phyloP scores from a whole-genome alignment of 2,329 filamentous ascomycete species.

The Botryotinia narcissicola region DNA sequence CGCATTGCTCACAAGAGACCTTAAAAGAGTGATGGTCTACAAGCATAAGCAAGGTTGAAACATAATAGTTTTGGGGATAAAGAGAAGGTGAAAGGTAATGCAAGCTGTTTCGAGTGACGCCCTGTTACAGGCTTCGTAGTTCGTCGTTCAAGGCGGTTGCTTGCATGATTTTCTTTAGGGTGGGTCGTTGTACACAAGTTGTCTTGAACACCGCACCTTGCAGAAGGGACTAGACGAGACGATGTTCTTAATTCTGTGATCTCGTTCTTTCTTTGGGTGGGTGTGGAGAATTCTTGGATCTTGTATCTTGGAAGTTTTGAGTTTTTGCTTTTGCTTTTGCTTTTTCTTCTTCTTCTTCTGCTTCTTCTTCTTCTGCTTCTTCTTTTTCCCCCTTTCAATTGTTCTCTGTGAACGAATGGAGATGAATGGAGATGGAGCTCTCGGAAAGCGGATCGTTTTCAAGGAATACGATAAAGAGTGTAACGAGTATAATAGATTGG shows the following conservation, averaged over 20 bases:
- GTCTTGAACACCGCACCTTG: slow-evolving; percentile 18
- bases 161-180: slow-evolving; percentile 18
- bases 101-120: slow-evolving; percentile 18
- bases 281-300: neutral
- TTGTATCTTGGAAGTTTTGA: neutral
- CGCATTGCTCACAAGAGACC: slow-evolving; percentile 27
- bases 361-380: neutral
- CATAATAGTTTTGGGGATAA: neutral
- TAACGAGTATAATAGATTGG: slow-evolving; percentile 9
- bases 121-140: slow-evolving; percentile 17
- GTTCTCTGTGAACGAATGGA: too few relatives aligned
- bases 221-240: neutral
- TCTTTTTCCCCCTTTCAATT: neutral
- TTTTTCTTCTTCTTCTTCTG: neutral
- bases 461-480: slow-evolving; percentile 18
- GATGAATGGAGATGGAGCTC: neutral
- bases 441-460: slow-evolving; percentile 2
- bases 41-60: neutral
- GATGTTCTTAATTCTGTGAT: neutral
- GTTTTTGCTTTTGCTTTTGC: neutral
- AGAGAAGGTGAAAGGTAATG: slow-evolving; percentile 17
- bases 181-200: slow-evolving; percentile 18
- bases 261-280: slow-evolving; percentile 7
- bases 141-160: slow-evolving; percentile 17
- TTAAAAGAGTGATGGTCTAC: slow-evolving; percentile 21